phyloP scores from a whole-genome alignment of 176 grass and related monocot genomes.

The Metroxylon sagu region DNA sequence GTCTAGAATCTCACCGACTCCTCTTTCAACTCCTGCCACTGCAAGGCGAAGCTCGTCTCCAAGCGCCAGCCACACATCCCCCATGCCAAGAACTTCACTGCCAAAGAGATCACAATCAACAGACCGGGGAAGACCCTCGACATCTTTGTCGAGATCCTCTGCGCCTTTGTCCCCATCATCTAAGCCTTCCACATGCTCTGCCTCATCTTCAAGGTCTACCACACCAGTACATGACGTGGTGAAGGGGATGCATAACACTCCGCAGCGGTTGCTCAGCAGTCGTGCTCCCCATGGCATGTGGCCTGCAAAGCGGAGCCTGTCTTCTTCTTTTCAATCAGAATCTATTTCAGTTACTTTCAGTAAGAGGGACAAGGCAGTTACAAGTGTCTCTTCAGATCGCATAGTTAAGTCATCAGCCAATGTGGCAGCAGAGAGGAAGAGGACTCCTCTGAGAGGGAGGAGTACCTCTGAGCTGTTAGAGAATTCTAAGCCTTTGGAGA shows the following conservation, averaged over 20 bases:
- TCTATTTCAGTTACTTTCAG: conserved; percentile 24
- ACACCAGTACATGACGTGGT: conserved; percentile 52
- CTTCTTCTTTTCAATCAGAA: conserved; percentile 73
- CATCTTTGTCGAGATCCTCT: not conserved
- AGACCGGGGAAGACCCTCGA: conserved; percentile 35
- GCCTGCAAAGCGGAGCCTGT: conserved; percentile 72
- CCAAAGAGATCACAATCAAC: conserved; percentile 64
- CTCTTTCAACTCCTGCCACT: conserved; percentile 20
- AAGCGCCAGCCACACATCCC: conserved; percentile 9
- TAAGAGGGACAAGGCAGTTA: conserved; percentile 24
- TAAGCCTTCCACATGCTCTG: conserved; percentile 39
- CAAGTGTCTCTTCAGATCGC: conserved; percentile 28
- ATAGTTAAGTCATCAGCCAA: conserved; percentile 15
- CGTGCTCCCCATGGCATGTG: conserved; percentile 63
- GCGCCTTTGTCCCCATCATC: too few relatives aligned
- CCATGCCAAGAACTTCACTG: conserved; percentile 20
- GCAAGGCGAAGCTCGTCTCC: conserved; percentile 57
- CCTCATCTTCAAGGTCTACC: conserved; percentile 31
- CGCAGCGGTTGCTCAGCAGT: conserved; percentile 24
- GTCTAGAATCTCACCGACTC: conserved; percentile 8
- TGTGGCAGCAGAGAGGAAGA: conserved; percentile 47
- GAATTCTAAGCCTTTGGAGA: conserved; percentile 25
- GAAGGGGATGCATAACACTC: conserved; percentile 26
- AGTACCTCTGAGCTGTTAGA: conserved; percentile 48
- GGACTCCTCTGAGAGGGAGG: conserved; percentile 59